phyloP scores from a whole-genome alignment of 2,329 filamentous ascomycete genomes.

The Ophiostoma himal-ulmi region DNA sequence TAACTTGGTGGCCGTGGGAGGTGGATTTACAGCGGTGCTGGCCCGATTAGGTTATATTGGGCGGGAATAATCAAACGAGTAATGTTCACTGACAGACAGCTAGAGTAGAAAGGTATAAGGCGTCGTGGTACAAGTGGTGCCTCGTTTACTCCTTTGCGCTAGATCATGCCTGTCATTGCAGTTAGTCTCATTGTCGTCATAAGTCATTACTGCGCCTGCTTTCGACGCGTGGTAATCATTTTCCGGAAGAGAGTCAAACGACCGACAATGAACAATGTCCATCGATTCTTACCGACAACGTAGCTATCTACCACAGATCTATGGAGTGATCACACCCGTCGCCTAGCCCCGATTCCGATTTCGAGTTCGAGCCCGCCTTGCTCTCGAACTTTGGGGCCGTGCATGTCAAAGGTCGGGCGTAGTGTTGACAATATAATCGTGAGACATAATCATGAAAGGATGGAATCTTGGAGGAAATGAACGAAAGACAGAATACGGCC shows the following conservation, averaged over 20 bases:
- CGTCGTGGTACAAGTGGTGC: neutral
- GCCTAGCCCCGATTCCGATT: neutral
- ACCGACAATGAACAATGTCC: no score
- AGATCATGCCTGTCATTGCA: neutral
- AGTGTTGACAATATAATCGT: no score
- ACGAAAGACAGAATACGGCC: no score
- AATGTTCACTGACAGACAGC: neutral
- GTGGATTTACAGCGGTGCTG: neutral
- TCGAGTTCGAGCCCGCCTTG: neutral
- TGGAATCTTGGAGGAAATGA: no score
- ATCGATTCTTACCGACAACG: no score
- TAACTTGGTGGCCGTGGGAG: neutral
- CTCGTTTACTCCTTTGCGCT: neutral
- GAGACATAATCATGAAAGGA: no score
- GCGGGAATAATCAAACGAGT: neutral
- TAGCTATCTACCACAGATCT: neutral
- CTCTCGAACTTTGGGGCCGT: neutral
- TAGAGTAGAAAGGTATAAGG: neutral
- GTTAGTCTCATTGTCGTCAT: neutral
- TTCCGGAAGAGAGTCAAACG: no score
- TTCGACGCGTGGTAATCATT: neutral
- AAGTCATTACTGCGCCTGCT: neutral
- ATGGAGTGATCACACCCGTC: neutral
- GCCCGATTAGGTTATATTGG: neutral
- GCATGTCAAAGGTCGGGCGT: neutral